Percentiles rank a stretch among this genome's conserved stretches.
Conservation (phyloP, 768 basidiomycete species). For the Lentinula sp. region DNA sequence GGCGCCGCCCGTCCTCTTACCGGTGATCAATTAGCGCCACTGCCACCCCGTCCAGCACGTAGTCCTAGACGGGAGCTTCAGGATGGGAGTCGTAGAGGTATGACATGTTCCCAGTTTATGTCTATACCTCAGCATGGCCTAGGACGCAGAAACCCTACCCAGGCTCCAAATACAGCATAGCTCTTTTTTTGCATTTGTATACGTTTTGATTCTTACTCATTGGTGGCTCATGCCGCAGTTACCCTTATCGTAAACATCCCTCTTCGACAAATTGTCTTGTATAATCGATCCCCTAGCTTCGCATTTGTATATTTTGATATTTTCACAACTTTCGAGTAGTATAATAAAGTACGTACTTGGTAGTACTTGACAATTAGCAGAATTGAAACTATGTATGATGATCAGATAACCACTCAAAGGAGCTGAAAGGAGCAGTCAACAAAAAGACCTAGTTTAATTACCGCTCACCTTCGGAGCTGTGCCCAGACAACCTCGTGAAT, state of each 20-base stretch:
- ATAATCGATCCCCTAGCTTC: background rate
- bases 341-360: background rate
- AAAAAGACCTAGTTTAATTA: too few species aligned
- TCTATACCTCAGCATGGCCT: background rate
- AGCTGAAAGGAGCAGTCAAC: too few species aligned
- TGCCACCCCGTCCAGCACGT: background rate
- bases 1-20: conserved; percentile 25
- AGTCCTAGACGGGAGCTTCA: background rate
- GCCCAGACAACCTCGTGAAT: too few species aligned
- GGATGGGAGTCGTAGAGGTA: background rate
- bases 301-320: background rate
- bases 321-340: background rate
- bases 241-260: too few species aligned
- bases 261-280: background rate
- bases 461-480: too few species aligned
- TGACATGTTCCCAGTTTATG: background rate
- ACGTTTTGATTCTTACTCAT: background rate
- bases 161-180: background rate
- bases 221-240: background rate
- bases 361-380: background rate
- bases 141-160: background rate
- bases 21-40: background rate
- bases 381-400: background rate
- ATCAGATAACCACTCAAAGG: background rate
- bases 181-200: background rate